Percentiles rank a stretch among this genome's conserved stretches.
phyloP scores from a whole-genome alignment of 176 grass and related monocot species.

The Urochloa ruziziensis region DNA sequence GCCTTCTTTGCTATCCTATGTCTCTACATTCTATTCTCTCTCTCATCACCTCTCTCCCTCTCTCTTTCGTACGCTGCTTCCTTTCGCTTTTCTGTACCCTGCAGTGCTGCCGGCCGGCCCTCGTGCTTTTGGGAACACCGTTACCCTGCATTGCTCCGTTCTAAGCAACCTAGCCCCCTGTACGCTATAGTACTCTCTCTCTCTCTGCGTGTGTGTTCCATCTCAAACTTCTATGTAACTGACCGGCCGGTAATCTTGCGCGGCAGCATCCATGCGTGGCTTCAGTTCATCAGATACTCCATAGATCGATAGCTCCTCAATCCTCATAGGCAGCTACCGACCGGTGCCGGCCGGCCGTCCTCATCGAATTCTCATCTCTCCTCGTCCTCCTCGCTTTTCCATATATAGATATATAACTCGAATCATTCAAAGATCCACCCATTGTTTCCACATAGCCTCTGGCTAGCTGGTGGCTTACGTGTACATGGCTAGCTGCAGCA shows the following conservation, averaged over 20 bases:
- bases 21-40: neutral
- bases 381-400: constrained; percentile 11
- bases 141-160: constrained; percentile 3
- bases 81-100: constrained; percentile 41
- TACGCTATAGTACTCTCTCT: neutral
- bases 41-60: neutral
- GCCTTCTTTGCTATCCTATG: neutral
- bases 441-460: neutral
- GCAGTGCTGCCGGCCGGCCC: constrained; percentile 23
- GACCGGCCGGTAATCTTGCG: neutral
- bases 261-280: neutral
- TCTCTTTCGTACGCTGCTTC: constrained; percentile 21
- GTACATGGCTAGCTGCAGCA: neutral
- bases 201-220: neutral
- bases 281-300: neutral
- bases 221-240: constrained; percentile 41
- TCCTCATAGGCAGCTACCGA: neutral
- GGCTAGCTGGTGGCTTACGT: constrained; percentile 2
- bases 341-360: neutral
- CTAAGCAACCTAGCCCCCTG: neutral
- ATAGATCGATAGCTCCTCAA: no score
- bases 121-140: constrained; percentile 53
- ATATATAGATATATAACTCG: constrained; percentile 18
- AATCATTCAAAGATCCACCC: constrained; percentile 18
- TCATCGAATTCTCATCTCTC: neutral